Percentiles rank a stretch among this genome's conserved stretches.
phyloP scores from a whole-genome alignment of 169 alveolate genomes.

The Eimeria necatrix region DNA sequence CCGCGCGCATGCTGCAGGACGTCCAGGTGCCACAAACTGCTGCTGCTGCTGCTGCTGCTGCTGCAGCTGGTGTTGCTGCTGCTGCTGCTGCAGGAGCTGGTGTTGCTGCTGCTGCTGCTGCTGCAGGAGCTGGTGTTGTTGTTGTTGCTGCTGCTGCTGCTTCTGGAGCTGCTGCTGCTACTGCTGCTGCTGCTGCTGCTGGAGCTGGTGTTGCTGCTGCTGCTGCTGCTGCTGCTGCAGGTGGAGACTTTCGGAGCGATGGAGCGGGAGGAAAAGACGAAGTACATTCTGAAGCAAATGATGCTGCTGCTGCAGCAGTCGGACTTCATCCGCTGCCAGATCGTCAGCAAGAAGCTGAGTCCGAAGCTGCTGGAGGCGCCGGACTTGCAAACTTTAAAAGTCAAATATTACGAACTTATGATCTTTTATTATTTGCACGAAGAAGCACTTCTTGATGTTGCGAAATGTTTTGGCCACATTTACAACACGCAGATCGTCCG shows the following conservation, averaged over 20 bases:
- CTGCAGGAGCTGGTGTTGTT: constrained; percentile 50
- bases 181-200: background rate
- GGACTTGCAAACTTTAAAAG: constrained; percentile 78
- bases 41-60: background rate
- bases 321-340: constrained; percentile 82
- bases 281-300: constrained; percentile 88
- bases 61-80: background rate
- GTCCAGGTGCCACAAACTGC: constrained; percentile 71
- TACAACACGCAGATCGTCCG: constrained; percentile 53
- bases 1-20: constrained; percentile 85
- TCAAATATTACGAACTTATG: constrained; percentile 68
- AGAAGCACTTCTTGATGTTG: constrained; percentile 49
- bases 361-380: constrained; percentile 79
- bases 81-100: background rate
- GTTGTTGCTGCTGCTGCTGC: background rate
- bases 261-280: constrained; percentile 86
- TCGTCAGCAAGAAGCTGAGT: constrained; percentile 80
- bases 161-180: background rate
- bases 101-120: background rate
- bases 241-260: constrained; percentile 84
- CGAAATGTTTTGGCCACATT: constrained; percentile 64
- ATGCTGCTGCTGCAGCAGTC: constrained; percentile 75
- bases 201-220: background rate
- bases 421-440: constrained; percentile 72
- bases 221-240: constrained; percentile 28